phyloP scores from a whole-genome alignment of 2,329 filamentous ascomycete species.

The Sclerotiophoma versabilis region DNA sequence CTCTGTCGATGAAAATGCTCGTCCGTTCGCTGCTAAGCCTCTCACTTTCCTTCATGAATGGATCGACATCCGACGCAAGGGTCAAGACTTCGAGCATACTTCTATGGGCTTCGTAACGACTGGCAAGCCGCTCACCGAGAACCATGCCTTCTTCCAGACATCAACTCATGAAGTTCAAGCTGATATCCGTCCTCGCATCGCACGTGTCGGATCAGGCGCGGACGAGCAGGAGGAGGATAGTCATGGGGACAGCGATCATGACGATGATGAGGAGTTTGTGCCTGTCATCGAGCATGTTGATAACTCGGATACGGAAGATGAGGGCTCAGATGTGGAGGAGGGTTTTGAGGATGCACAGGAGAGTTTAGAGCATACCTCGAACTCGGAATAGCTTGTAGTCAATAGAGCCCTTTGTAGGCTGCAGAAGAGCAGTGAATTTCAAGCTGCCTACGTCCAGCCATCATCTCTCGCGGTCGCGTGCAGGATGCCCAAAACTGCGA shows the following conservation, averaged over 20 bases:
- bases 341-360: slow-evolving; percentile 15
- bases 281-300: slow-evolving; percentile 21
- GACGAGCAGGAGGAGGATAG: slow-evolving; percentile 12
- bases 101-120: slow-evolving; percentile 66
- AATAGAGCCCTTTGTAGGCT: neutral
- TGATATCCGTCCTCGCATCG: slow-evolving; percentile 19
- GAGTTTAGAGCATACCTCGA: neutral
- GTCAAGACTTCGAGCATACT: slow-evolving; percentile 65
- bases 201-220: slow-evolving; percentile 14
- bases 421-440: neutral
- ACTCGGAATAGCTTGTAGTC: neutral
- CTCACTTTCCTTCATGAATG: slow-evolving; percentile 60
- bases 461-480: too few species aligned
- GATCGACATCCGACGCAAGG: slow-evolving; percentile 61
- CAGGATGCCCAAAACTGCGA: neutral
- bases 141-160: slow-evolving; percentile 61
- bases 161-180: slow-evolving; percentile 4
- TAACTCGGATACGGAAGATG: slow-evolving; percentile 23
- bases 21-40: slow-evolving; percentile 34
- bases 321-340: slow-evolving; percentile 16
- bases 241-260: slow-evolving; percentile 17
- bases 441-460: neutral
- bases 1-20: neutral
- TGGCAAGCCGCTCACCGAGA: slow-evolving; percentile 56
- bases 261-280: slow-evolving; percentile 25